Percentiles rank a stretch among this genome's conserved stretches.
Conservation (phyloP, 2,329 filamentous ascomycete genomes). For the Cylindrodendrum hubeiense region DNA sequence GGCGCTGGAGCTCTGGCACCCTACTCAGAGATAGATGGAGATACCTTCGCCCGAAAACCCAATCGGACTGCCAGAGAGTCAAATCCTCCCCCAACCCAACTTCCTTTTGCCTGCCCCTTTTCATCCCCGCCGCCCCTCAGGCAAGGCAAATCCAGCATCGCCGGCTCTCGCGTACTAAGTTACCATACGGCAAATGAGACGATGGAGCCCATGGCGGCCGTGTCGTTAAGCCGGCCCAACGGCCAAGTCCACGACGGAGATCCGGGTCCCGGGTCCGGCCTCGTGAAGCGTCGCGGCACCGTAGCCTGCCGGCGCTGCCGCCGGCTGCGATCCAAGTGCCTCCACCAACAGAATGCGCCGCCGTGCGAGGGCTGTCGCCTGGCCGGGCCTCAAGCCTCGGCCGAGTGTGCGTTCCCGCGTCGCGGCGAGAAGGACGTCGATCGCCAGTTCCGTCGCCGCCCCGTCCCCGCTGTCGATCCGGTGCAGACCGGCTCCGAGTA, state of each 20-base stretch:
- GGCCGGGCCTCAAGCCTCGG: conserved; percentile 20
- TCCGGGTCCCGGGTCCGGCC: not conserved
- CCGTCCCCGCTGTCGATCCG: not conserved
- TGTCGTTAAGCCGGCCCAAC: not conserved
- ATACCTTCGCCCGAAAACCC: not conserved
- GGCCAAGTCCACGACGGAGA: not conserved
- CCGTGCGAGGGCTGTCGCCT: conserved; percentile 37
- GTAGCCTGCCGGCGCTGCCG: conserved; percentile 43
- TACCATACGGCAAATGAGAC: not conserved
- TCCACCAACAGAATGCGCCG: conserved; percentile 28
- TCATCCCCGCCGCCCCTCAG: not conserved
- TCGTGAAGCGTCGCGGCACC: conserved; percentile 31
- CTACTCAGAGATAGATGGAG: not conserved
- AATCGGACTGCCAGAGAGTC: not conserved
- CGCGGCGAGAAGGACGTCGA: conserved; percentile 38
- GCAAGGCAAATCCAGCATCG: not conserved
- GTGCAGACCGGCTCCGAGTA: not conserved
- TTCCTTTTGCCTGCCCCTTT: not conserved
- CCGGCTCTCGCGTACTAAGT: not conserved
- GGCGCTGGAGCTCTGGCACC: not conserved
- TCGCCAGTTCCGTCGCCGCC: conserved; percentile 36
- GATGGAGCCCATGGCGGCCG: not conserved
- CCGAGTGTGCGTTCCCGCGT: conserved; percentile 36
- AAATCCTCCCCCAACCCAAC: not conserved
- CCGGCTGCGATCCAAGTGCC: conserved; percentile 39